These are phyloP conservation scores for Fusarium sp. DNA, from an alignment of 2,329 filamentous ascomycete genomes.

Conservation along the genomic window DNA sequence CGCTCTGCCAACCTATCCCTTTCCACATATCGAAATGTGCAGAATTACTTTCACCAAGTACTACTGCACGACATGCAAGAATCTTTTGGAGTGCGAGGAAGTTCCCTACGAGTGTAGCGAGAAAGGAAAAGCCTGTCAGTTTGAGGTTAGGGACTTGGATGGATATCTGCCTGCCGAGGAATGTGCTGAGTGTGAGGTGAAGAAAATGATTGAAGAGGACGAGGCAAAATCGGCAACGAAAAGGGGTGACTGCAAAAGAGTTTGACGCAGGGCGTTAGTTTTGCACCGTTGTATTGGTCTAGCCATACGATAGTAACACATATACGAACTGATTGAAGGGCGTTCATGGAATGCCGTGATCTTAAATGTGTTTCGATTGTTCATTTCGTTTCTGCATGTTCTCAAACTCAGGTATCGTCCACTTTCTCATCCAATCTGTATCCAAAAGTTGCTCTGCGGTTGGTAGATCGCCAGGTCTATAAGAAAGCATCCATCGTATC, in stretches of 20 bases:
- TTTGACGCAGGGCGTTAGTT: background rate
- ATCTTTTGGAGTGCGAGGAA: background rate
- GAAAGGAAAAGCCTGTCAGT: background rate
- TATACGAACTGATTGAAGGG: too few relatives aligned
- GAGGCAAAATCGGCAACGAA: background rate
- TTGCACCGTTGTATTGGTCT: too few relatives aligned
- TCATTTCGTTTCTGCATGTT: fast-evolving
- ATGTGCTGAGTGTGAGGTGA: background rate
- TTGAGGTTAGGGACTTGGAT: background rate
- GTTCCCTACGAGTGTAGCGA: background rate
- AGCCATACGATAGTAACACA: too few relatives aligned
- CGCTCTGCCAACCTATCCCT: too few relatives aligned
- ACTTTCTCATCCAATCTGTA: slow-evolving; percentile 6
- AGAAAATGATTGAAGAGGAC: background rate
- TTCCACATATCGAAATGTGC: background rate
- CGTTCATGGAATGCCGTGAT: fast-evolving
- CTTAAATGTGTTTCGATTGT: fast-evolving
- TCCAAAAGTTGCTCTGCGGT: slow-evolving; percentile 12
- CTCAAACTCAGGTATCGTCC: background rate
- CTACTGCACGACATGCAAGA: background rate
- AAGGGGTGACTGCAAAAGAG: background rate
- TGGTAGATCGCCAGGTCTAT: background rate
- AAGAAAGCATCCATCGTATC: slow-evolving; percentile 23
- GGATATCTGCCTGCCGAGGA: background rate
- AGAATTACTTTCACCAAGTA: background rate